These are phyloP conservation scores for Theobroma cacao DNA, from an alignment of 345 rosid species.

Conservation along the genomic window DNA sequence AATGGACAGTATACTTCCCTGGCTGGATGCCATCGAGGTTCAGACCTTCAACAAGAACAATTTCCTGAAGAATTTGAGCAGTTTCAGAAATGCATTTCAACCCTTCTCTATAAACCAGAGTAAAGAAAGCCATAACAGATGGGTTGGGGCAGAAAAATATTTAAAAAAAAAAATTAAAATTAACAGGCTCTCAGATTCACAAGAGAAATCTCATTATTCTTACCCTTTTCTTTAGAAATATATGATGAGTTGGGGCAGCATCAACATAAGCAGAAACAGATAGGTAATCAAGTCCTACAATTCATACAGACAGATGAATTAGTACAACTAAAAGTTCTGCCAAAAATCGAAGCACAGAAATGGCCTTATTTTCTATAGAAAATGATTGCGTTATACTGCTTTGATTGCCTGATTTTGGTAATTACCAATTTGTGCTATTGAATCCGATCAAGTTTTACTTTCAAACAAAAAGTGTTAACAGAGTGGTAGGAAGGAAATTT, in stretches of 20 bases:
- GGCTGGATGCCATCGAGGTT: constrained; percentile 15
- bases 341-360: background rate
- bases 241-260: constrained; percentile 21
- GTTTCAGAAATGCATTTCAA: background rate
- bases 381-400: background rate
- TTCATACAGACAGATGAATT: background rate
- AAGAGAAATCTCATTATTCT: background rate
- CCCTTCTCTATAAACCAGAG: background rate
- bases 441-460: background rate
- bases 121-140: background rate
- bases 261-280: constrained; percentile 27
- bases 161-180: background rate
- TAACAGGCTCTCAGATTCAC: background rate
- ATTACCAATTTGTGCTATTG: background rate
- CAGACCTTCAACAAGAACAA: constrained; percentile 14
- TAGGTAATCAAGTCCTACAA: constrained; percentile 43
- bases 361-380: background rate
- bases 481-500: background rate
- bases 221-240: constrained; percentile 26
- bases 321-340: background rate
- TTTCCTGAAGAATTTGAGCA: background rate
- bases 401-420: background rate
- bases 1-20: constrained; percentile 13
- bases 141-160: background rate
- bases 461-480: background rate